Conservation (phyloP, 1,284 basidiomycete genomes). For the Lentinus polychrous region DNA sequence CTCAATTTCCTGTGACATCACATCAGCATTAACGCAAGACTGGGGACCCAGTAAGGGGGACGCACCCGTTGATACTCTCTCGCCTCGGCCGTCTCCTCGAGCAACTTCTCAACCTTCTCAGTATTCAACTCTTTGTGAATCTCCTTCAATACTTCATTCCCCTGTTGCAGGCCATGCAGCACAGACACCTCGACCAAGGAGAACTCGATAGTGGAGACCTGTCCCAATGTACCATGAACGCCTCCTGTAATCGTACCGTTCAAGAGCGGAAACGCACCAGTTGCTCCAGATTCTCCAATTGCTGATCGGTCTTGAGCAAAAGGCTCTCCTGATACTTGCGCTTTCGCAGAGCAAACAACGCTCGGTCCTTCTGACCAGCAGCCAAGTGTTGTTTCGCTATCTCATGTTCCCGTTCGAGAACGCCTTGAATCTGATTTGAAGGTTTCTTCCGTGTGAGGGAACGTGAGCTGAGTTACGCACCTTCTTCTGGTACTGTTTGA, state of each 20-base stretch:
- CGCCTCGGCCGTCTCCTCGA: conserved; percentile 91
- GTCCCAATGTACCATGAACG: conserved; percentile 5
- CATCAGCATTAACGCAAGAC: conserved; percentile 4
- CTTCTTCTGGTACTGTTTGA: conserved; percentile 93
- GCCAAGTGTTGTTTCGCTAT: conserved; percentile 83
- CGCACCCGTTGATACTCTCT: conserved; percentile 84
- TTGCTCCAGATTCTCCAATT: conserved; percentile 86
- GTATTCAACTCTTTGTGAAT: conserved; percentile 92
- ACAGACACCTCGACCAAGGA: conserved; percentile 92
- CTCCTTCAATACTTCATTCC: conserved; percentile 88
- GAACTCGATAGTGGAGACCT: conserved; percentile 97
- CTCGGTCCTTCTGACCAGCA: conserved; percentile 80
- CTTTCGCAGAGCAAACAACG: conserved; percentile 79
- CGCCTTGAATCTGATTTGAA: conserved; percentile 66
- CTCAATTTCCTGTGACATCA: conserved; percentile 65
- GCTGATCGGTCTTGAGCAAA: conserved; percentile 82
- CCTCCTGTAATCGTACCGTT: background rate
- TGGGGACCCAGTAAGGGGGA: conserved; percentile 7
- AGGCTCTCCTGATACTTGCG: conserved; percentile 93
- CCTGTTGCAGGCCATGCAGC: conserved; percentile 87
- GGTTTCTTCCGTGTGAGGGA: conserved; percentile 1
- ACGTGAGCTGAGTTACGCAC: conserved; percentile 34
- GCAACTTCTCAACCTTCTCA: conserved; percentile 87
- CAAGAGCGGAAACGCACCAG: conserved; percentile 57
- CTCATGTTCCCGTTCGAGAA: conserved; percentile 84